Evolutionary conservation across 1,284 basidiomycete species (phyloP), one percentile per base, ranked within the genome.

Genomic region (Apiotrichum porosum): DNA sequence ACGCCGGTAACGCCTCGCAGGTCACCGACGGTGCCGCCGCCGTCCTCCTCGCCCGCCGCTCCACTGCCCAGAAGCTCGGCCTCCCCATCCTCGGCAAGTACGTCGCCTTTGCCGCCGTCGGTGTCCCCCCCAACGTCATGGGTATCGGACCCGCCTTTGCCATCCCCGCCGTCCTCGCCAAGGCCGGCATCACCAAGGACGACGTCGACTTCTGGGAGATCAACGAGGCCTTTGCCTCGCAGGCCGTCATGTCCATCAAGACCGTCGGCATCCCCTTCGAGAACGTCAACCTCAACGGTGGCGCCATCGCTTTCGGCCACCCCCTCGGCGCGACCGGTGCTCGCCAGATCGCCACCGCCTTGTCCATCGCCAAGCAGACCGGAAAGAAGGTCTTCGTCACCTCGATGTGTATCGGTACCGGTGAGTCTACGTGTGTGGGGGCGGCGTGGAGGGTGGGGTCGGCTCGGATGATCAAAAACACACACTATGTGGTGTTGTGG

Each of bases 11-110:
- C 72, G 89, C 92, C 2, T 92, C 87, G 21, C 93, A 97, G 71
- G 83, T 98, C 39, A 92, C 90, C n/a, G 95, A 99, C 66, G 94
- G 94, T 54, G 94, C 94, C 19, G 91, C 93, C 40, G 93, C 93
- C 0, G 92, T 97, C 41, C 75, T 98, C 47, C 83, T 97, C 49
- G 81, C 89, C 30, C 82, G 90, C 52, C 83, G 94, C 48, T 87
- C 85, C 23, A 81, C 85, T 31, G 94, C 94, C 17, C 85, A 87
- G 75, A 86, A 85, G 65, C 84, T 94, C 54, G 86, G 88, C 36
- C 80, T 98, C 32, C 90, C 91, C 38, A 86, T 98, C 66, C 55
- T 94, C 49, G 95, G 89, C 76, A 97, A 97, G 77, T 97, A 83
- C 70, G 83, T 93, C 65, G 80, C 80, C 34, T 83, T 85, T 8